Base-by-base conservation (phyloP, 257 asterid genomes). In the Echium plantagineum region DNA sequence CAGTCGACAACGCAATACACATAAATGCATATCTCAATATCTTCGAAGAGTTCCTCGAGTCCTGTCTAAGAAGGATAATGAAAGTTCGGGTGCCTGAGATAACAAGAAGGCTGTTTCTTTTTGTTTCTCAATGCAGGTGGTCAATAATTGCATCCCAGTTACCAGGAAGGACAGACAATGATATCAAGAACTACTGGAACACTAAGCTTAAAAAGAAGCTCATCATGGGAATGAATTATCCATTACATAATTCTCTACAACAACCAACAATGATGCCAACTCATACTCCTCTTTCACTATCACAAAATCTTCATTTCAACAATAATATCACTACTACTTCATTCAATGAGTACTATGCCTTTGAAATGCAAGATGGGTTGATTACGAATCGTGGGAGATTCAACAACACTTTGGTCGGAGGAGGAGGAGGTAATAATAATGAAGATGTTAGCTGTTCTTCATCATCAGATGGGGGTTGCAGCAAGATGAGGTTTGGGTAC, bases 111-210 rank as follows among this genome's bases (percentile, higher is more conserved):
- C n/a, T n/a, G n/a, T n/a, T n/a, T n/a, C n/a, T n/a, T n/a, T n/a
- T n/a, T n/a, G n/a, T n/a, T n/a, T n/a, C 63, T 61, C 20, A 18
- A n/a, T 9, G 15, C 75, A 86, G 90, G 81, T 87, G 94, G 95
- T 82, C 95, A 38, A 71, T 87, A 57, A 87, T 87, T 60, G 95
- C 94, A n/a, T 83, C 76, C 0, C 94, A 87, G 65, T 72, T 84
- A 62, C 88, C 95, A 6, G 94, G 95, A 52, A 67, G 95, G 65
- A 87, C 95, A 1, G 95, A 87, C 21, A 87, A 87, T 48, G 95
- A 87, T 54, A 87, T 87, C 68, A 87, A 87, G 75, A 87, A 87
- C 70, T 87, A 87, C 53, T 87, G 95, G 94, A 87, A 87, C 77
- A 87, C 95, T 1, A 87, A 87, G 80, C 86, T 87, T 17, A 87